phyloP scores from a whole-genome alignment of 2,329 filamentous ascomycete species.

The Sporothrix protearum region DNA sequence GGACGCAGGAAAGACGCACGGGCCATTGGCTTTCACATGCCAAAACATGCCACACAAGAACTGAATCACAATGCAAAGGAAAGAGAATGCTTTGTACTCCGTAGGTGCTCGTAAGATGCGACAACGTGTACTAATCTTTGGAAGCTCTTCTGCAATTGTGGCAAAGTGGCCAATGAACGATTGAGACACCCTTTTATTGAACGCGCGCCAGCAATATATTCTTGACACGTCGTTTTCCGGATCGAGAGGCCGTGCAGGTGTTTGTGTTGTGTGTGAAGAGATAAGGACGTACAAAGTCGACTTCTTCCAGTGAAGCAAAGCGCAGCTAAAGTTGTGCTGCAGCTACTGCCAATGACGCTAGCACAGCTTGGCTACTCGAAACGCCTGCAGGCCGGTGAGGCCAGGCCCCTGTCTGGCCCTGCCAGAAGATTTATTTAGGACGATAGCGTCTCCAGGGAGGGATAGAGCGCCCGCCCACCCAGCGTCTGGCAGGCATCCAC shows the following conservation, averaged over 20 bases:
- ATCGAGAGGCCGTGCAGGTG: neutral
- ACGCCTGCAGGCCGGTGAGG: neutral
- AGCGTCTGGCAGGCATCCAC: neutral
- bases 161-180: neutral
- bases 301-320: neutral
- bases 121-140: neutral
- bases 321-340: neutral
- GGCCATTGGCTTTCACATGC: conserved; percentile 23
- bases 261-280: neutral
- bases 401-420: neutral
- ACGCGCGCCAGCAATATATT: neutral
- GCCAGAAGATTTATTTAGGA: neutral
- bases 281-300: neutral
- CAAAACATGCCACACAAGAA: neutral
- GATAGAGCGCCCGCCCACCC: neutral
- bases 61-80: neutral
- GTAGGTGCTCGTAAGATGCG: neutral
- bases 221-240: neutral
- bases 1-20: conserved; percentile 12
- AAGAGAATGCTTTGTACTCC: too few species aligned
- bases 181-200: neutral
- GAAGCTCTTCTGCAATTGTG: neutral
- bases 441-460: neutral
- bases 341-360: neutral
- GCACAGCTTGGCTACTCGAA: neutral